Evolutionary conservation across 805 yeast genomes (phyloP), one percentile per base, ranked within the genome.

Genomic region (Lipomyces sp.): DNA sequence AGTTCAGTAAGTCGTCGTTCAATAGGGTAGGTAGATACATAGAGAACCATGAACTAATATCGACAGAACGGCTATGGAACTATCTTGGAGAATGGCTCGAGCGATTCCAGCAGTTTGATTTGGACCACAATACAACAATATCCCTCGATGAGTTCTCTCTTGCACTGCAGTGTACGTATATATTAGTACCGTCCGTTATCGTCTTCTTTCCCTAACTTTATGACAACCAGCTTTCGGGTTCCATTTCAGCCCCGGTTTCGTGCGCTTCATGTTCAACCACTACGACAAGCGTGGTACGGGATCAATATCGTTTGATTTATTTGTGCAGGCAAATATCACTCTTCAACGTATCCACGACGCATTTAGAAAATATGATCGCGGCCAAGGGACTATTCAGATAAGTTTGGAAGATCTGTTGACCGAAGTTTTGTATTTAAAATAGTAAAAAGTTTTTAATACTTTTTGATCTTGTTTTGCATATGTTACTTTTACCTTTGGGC

Each of bases 281-380:
- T 88, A 57, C 53, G 73, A 62, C 39, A 60, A 57, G 30, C 58
- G 59, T 10, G 71, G 39, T 73, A 73, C 67, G 69, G 77, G 29
- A 65, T 75, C 74, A 53, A 79, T 91, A 77, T 86, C 89, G 66
- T 91, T 91, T 76, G 97, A 91, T 75, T 83, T 86, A 76, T 91
- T 91, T 77, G 92, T 91, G 33, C 96, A 91, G 75, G 83, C 90
- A 62, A 82, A 91, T 71, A 89, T 90, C 18, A 89, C 90, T 83
- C 80, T 91, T 71, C 83, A 90, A 74, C 85, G 90, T 69, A 83
- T 90, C 69, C 90, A 96, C 0, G 92, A 89, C 74, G 81, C 88
- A 13, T 91, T 91, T 80, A 89, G 90, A 73, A 87, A 87, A 74
- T 90, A 84, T 75, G 97, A 91, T 75, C 79, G 82, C 11, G 92